phyloP scores from a whole-genome alignment of 208 protist genomes.

The Leishmania tropica region DNA sequence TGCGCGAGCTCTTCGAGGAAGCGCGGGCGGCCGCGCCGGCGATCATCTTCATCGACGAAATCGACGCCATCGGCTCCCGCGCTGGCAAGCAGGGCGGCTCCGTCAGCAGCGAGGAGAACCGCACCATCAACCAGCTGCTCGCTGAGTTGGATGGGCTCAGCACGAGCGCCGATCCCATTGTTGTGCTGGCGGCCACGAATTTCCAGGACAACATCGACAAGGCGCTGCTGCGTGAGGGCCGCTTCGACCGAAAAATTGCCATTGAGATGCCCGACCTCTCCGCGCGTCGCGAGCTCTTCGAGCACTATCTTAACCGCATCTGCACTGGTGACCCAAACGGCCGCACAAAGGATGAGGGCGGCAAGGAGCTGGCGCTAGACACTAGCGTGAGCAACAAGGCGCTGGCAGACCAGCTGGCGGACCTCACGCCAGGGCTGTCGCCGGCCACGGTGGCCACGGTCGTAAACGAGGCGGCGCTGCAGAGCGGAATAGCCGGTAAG shows the following conservation, averaged over 20 bases:
- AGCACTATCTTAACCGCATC: constrained; percentile 79
- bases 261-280: constrained; percentile 88
- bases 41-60: constrained; percentile 99
- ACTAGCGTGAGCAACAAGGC: constrained; percentile 64
- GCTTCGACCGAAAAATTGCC: constrained; percentile 89
- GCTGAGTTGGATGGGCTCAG: constrained; percentile 95
- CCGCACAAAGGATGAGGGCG: constrained; percentile 59
- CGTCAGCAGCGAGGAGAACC: constrained; percentile 92
- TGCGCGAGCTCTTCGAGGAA: constrained; percentile 96
- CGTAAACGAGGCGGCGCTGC: constrained; percentile 96
- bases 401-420: constrained; percentile 49
- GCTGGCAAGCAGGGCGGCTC: constrained; percentile 74
- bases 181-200: constrained; percentile 98
- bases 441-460: constrained; percentile 97
- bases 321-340: constrained; percentile 83
- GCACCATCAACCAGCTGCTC: constrained; percentile 97
- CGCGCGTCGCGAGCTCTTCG: constrained; percentile 84
- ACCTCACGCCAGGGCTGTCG: constrained; percentile 89
- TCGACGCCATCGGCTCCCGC: constrained; percentile 96
- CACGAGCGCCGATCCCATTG: constrained; percentile 86
- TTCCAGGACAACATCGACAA: constrained; percentile 96
- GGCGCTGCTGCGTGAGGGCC: constrained; percentile 85
- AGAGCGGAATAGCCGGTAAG: constrained; percentile 83
- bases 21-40: constrained; percentile 93
- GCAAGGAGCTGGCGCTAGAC: constrained; percentile 51